These are phyloP conservation scores for Plantago lanceolata DNA, from an alignment of 305 asterid genomes.

Conservation along the genomic window DNA sequence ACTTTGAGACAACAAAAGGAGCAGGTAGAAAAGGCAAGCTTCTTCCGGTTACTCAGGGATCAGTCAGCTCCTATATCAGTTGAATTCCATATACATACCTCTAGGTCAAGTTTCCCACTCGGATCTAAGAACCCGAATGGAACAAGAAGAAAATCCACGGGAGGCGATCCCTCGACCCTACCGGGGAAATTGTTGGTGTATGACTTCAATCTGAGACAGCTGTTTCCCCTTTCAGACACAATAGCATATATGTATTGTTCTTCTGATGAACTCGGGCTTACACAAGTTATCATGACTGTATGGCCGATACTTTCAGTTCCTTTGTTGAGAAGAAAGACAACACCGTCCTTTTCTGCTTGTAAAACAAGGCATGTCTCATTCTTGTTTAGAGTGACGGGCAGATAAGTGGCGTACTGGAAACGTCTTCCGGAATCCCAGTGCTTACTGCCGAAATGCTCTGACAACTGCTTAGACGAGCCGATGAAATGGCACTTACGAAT, in stretches of 20 bases:
- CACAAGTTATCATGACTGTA: conserved; percentile 62
- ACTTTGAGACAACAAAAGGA: conserved; percentile 15
- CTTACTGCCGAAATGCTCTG: conserved; percentile 67
- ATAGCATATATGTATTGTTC: conserved; percentile 64
- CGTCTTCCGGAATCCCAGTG: conserved; percentile 89
- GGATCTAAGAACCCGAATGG: conserved; percentile 57
- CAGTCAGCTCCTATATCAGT: conserved; percentile 54
- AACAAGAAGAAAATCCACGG: conserved; percentile 72
- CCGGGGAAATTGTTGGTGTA: conserved; percentile 65
- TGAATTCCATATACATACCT: conserved; percentile 82
- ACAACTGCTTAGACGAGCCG: conserved; percentile 59
- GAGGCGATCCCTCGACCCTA: conserved; percentile 63
- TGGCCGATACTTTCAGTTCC: conserved; percentile 72
- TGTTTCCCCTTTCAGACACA: conserved; percentile 72
- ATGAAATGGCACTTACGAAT: conserved; percentile 52
- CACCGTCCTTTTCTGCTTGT: conserved; percentile 78
- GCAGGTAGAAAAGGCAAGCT: conserved; percentile 9
- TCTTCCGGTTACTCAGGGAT: conserved; percentile 18
- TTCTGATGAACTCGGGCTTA: conserved; percentile 59
- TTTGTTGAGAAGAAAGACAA: conserved; percentile 68
- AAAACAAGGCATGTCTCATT: conserved; percentile 66
- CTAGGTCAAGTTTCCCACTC: conserved; percentile 59
- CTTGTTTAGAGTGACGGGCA: conserved; percentile 58
- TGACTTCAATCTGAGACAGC: conserved; percentile 78
- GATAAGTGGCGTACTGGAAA: conserved; percentile 71